A percentile compares a stretch with the other conserved stretches of the same genome.
phyloP scores from a whole-genome alignment of 2,329 filamentous ascomycete species.

The Aspergillus uvarum region DNA sequence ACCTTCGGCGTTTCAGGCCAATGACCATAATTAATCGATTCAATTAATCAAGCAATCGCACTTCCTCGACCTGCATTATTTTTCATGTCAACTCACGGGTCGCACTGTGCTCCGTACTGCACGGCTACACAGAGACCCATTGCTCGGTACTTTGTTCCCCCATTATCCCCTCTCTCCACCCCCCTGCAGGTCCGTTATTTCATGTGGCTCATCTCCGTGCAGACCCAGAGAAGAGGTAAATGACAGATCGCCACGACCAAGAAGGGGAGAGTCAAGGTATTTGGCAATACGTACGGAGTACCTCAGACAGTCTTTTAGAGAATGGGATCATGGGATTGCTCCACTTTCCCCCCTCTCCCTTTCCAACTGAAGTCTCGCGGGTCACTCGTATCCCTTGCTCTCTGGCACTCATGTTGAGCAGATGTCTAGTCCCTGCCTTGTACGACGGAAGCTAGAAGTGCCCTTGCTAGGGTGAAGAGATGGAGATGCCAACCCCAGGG shows the following conservation, averaged over 20 bases:
- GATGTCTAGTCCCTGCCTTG: not conserved
- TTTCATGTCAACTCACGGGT: not conserved
- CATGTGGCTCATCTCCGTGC: conserved; percentile 15
- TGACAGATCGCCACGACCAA: conserved; percentile 17
- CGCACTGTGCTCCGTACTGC: not conserved
- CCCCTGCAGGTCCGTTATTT: conserved; percentile 22
- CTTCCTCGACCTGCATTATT: not conserved
- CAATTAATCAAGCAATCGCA: conserved; percentile 1
- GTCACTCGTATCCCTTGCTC: conserved; percentile 18
- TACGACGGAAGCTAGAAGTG: not conserved
- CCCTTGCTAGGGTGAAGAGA: conserved; percentile 1
- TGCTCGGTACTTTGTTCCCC: conserved; percentile 14
- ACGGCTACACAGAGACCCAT: conserved; percentile 6
- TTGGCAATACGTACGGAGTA: too few relatives aligned
- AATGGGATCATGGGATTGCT: not conserved
- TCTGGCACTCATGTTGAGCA: not conserved
- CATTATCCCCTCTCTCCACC: not conserved
- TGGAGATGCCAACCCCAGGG: conserved; percentile 2
- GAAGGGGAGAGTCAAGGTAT: not conserved
- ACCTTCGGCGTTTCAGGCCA: conserved; percentile 5
- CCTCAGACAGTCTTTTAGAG: too few relatives aligned
- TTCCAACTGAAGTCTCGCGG: not conserved
- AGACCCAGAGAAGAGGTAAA: conserved; percentile 8
- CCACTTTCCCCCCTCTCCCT: not conserved
- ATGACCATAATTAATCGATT: conserved; percentile 1